Evolutionary conservation across 371 early-diverging fungal species (phyloP).

Genomic region (Mucor piriformis): DNA sequence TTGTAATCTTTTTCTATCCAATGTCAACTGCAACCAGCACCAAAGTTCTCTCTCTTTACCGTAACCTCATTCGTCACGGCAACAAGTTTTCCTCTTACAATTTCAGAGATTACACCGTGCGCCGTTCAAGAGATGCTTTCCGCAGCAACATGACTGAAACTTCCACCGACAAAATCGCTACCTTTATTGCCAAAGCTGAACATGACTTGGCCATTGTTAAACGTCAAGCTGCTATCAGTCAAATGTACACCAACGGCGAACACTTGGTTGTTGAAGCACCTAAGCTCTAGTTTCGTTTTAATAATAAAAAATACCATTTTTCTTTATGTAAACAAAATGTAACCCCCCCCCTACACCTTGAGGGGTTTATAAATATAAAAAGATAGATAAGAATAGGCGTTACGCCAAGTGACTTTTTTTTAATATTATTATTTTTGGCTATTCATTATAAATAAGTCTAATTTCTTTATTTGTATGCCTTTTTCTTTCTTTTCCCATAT

Average conservation of each 20-base stretch:
- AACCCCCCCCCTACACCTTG: too few relatives aligned
- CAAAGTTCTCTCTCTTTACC: constrained; percentile 67
- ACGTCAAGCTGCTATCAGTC: constrained; percentile 69
- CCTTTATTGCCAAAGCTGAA: constrained; percentile 56
- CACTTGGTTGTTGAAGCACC: constrained; percentile 64
- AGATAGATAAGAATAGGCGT: not conserved
- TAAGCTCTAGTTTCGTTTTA: not conserved
- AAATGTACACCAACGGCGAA: constrained; percentile 58
- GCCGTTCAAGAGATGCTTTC: constrained; percentile 71
- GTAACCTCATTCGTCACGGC: constrained; percentile 64
- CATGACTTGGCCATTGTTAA: constrained; percentile 64
- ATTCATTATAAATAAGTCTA: not conserved
- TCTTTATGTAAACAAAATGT: not conserved
- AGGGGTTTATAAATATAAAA: too few relatives aligned
- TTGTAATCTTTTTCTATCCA: not conserved
- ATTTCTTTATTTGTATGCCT: not conserved
- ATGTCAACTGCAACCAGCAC: constrained; percentile 24
- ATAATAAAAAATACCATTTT: not conserved
- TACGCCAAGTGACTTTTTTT: constrained; percentile 2
- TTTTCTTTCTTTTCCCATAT: not conserved
- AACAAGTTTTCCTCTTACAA: constrained; percentile 70
- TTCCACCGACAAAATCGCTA: constrained; percentile 57
- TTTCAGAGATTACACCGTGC: constrained; percentile 72
- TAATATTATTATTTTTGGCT: not conserved
- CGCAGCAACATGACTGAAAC: constrained; percentile 59